These are phyloP conservation scores for Aaosphaeria pasadenensis DNA, from an alignment of 2,329 filamentous ascomycete genomes.

Conservation along the genomic window DNA sequence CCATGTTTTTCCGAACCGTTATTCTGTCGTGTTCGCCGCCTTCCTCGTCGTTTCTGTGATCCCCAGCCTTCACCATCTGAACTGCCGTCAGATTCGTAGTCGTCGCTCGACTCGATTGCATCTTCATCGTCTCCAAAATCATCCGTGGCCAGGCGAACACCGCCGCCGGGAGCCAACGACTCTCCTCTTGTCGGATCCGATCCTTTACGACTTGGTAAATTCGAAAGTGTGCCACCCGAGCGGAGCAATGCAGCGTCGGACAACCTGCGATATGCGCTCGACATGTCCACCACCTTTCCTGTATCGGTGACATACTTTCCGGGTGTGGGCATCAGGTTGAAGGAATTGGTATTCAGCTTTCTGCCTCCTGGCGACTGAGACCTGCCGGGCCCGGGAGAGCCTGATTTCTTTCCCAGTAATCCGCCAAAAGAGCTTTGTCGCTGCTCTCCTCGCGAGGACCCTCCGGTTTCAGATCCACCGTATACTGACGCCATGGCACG, in stretches of 20 bases:
- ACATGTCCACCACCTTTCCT: slow-evolving; percentile 63
- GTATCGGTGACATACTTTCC: slow-evolving; percentile 56
- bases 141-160: slow-evolving; percentile 54
- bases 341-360: slow-evolving; percentile 50
- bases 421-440: slow-evolving; percentile 38
- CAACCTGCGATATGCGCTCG: slow-evolving; percentile 66
- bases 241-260: slow-evolving; percentile 68
- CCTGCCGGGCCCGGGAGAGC: slow-evolving; percentile 35
- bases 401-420: slow-evolving; percentile 37
- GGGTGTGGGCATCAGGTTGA: slow-evolving; percentile 38
- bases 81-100: slow-evolving; percentile 41
- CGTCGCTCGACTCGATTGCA: slow-evolving; percentile 64
- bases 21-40: slow-evolving; percentile 34
- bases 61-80: slow-evolving; percentile 65
- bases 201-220: slow-evolving; percentile 57
- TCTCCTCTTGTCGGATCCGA: slow-evolving; percentile 39
- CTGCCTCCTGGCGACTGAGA: slow-evolving; percentile 36
- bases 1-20: slow-evolving; percentile 33
- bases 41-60: slow-evolving; percentile 37
- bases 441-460: slow-evolving; percentile 19
- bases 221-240: slow-evolving; percentile 61
- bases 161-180: slow-evolving; percentile 45
- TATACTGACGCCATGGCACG: slow-evolving; percentile 47
- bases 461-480: slow-evolving; percentile 20
- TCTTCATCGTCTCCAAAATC: slow-evolving; percentile 62